Conservation (phyloP, 208 protist genomes). For the Wallacemonas sp. region DNA sequence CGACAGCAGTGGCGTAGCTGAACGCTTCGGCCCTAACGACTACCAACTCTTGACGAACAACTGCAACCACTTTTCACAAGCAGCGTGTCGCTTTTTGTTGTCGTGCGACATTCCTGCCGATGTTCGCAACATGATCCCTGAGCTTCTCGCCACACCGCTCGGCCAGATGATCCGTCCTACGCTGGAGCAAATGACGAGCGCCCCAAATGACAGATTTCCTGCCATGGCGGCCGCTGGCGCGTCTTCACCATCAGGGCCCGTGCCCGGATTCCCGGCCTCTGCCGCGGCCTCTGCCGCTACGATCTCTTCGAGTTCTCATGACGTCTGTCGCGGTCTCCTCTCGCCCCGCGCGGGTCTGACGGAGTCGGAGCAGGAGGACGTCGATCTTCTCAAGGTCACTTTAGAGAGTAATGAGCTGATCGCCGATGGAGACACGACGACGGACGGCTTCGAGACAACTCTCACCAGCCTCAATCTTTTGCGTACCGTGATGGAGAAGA, state of each 20-base stretch:
- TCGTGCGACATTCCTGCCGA: slow-evolving; percentile 56
- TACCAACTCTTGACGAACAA: slow-evolving; percentile 92
- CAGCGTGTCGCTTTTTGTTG: slow-evolving; percentile 71
- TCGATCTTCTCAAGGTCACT: slow-evolving; percentile 56
- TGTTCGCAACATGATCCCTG: slow-evolving; percentile 75
- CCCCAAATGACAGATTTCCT: not conserved
- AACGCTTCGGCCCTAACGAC: slow-evolving; percentile 67
- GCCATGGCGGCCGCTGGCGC: not conserved
- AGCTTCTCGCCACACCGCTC: slow-evolving; percentile 76
- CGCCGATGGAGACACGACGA: slow-evolving; percentile 15
- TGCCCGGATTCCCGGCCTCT: not conserved
- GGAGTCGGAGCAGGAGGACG: slow-evolving; percentile 61
- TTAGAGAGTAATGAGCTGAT: slow-evolving; percentile 72
- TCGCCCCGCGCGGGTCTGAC: slow-evolving; percentile 32
- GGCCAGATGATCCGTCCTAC: slow-evolving; percentile 77
- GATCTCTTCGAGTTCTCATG: not conserved
- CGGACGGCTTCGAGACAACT: slow-evolving; percentile 42
- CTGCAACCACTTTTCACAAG: slow-evolving; percentile 95
- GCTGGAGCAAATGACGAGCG: slow-evolving; percentile 69
- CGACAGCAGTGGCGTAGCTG: slow-evolving; percentile 22
- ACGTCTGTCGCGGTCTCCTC: slow-evolving; percentile 26
- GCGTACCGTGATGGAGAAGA: slow-evolving; percentile 44
- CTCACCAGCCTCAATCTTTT: slow-evolving; percentile 44
- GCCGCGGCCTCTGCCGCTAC: not conserved
- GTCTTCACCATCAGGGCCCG: not conserved